Conservation (phyloP, 805 yeast genomes). For the Spathaspora passalidarum region DNA sequence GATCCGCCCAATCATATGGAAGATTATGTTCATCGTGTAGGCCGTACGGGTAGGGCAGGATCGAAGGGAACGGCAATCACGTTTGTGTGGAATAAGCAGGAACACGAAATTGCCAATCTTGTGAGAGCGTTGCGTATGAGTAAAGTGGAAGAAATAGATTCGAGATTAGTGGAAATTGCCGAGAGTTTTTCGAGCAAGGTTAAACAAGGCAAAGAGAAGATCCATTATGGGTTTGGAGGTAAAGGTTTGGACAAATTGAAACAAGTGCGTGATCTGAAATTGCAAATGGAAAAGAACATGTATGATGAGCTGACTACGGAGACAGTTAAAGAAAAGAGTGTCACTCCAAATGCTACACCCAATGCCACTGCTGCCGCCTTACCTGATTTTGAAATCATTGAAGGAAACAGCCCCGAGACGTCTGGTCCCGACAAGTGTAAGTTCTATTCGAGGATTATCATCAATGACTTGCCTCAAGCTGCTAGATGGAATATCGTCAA, state of each 20-base stretch:
- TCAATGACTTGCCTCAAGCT: constrained; percentile 82
- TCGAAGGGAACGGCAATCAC: constrained; percentile 61
- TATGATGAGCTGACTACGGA: constrained; percentile 15
- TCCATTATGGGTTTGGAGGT: constrained; percentile 86
- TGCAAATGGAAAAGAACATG: constrained; percentile 47
- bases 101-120: constrained; percentile 62
- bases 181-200: constrained; percentile 56
- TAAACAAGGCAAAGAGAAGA: constrained; percentile 61
- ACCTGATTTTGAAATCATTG: constrained; percentile 47
- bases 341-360: neutral
- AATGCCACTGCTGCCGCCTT: constrained; percentile 15
- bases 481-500: constrained; percentile 78
- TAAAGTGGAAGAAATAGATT: constrained; percentile 49
- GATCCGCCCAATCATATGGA: constrained; percentile 85
- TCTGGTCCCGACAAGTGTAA: constrained; percentile 52
- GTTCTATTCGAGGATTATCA: constrained; percentile 66
- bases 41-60: constrained; percentile 94
- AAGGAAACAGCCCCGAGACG: constrained; percentile 51
- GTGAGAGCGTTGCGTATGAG: constrained; percentile 64
- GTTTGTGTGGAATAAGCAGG: constrained; percentile 61
- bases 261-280: constrained; percentile 50
- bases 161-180: constrained; percentile 49
- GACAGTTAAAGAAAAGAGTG: neutral
- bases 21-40: constrained; percentile 94
- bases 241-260: constrained; percentile 82